These are phyloP conservation scores for Mycena galericulata DNA, from an alignment of 768 basidiomycete species.

Conservation along the genomic window DNA sequence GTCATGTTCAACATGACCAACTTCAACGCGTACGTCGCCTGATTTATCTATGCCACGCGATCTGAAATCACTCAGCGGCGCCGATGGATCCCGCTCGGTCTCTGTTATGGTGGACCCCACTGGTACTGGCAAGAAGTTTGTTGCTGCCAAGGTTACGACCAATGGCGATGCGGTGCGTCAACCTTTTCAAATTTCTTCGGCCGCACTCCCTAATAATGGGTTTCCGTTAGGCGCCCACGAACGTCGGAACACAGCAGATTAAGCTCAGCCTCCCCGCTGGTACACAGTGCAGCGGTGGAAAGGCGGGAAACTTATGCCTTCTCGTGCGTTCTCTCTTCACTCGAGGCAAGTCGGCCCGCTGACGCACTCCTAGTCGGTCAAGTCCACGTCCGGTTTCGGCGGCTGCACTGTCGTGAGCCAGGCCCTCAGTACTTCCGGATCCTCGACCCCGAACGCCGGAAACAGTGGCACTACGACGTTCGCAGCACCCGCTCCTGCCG, in stretches of 20 bases:
- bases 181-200: no score
- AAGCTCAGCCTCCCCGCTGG: conserved; percentile 44
- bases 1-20: conserved; percentile 30
- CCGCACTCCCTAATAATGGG: neutral
- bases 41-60: neutral
- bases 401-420: conserved; percentile 28
- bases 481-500: neutral
- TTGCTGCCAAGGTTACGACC: conserved; percentile 23
- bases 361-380: conserved; percentile 21
- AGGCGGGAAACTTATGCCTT: conserved; percentile 43
- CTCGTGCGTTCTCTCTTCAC: conserved; percentile 23
- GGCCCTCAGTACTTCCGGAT: neutral
- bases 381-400: conserved; percentile 29
- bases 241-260: conserved; percentile 37
- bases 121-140: conserved; percentile 25
- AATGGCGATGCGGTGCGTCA: conserved; percentile 26
- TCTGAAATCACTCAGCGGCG: conserved; percentile 9
- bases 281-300: conserved; percentile 48
- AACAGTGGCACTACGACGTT: neutral
- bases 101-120: conserved; percentile 24
- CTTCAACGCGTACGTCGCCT: conserved; percentile 24
- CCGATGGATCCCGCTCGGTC: conserved; percentile 30
- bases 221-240: neutral
- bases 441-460: neutral
- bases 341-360: neutral